Base-by-base conservation (phyloP, 177 flowering plant genomes). In the Vitis hybrid region DNA sequence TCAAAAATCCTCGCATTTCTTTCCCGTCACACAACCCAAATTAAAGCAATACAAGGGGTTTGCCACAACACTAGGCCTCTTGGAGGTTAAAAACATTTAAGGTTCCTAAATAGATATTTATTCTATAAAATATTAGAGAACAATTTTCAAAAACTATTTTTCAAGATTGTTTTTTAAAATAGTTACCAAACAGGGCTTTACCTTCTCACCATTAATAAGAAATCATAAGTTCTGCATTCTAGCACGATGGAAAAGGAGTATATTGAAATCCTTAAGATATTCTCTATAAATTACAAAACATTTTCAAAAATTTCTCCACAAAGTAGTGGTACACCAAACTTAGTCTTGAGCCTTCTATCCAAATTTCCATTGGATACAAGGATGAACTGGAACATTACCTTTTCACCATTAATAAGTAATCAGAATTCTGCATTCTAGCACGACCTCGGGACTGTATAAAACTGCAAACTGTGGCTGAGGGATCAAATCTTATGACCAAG, bases 371-470 rank as follows among this genome's bases (percentile, higher is more conserved):
- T 16, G 31, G 49, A 14, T 68, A 13, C 10, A 51, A 33, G 29
- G 5, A 60, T n/a, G n/a, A 57, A n/a, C 12, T 15, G 12, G n/a
- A 22, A 62, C 51, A 9, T 66, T 71, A 90, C 98, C 93, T 94
- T 72, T 62, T 71, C 73, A 92, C 81, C 86, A 94, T 82, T 56
- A 92, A 63, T 52, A 94, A 1, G 77, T 86, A 94, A 48, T 90
- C 97, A 12, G 98, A 92, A 60, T 90, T 87, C 55, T 81, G 81
- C 93, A 82, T 89, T 68, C 98, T 85, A 49, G 98, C 98, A 71
- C 97, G 97, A 22, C 98, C 98, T 31, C 95, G 81, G 15, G 98
- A 94, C 78, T 94, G 98, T 70, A 94, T 94, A 75, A 92, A 94
- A 75, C 98, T 90, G 73, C 97, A 87, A 59, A 90, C 81, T 6